Conservation (phyloP, 208 protist genomes). For the Leishmania turanica region DNA sequence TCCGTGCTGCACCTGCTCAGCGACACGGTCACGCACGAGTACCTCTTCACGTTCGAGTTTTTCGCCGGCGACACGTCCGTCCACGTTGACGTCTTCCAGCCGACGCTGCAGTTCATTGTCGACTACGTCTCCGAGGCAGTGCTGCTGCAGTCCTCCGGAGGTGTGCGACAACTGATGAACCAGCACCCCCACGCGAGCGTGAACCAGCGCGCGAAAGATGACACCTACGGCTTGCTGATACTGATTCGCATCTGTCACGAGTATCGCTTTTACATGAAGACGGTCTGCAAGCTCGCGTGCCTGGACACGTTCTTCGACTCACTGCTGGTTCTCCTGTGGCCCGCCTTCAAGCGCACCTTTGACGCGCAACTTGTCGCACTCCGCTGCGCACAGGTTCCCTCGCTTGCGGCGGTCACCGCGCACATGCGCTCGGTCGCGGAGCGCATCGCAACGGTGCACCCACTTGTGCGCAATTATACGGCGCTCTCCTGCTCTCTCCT, state of each 20-base stretch:
- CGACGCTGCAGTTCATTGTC: slow-evolving; percentile 79
- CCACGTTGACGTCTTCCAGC: slow-evolving; percentile 75
- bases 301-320: slow-evolving; percentile 87
- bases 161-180: slow-evolving; percentile 44
- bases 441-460: slow-evolving; percentile 60
- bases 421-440: slow-evolving; percentile 28
- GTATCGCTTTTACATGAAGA: slow-evolving; percentile 77
- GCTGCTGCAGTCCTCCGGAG: slow-evolving; percentile 43
- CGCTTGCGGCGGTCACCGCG: slow-evolving; percentile 24
- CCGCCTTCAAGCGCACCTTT: slow-evolving; percentile 69
- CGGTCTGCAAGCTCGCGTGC: slow-evolving; percentile 63
- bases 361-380: slow-evolving; percentile 70
- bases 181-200: slow-evolving; percentile 47
- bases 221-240: slow-evolving; percentile 78
- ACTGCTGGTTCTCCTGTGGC: slow-evolving; percentile 77
- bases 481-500: slow-evolving; percentile 30
- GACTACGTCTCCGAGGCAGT: slow-evolving; percentile 84
- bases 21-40: slow-evolving; percentile 88
- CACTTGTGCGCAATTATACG: slow-evolving; percentile 38
- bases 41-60: slow-evolving; percentile 87
- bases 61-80: slow-evolving; percentile 84
- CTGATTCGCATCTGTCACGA: slow-evolving; percentile 83
- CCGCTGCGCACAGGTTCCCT: slow-evolving; percentile 34
- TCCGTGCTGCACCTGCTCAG: slow-evolving; percentile 70
- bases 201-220: slow-evolving; percentile 54